Evolutionary conservation across 2,329 filamentous ascomycete genomes (phyloP).

Genomic region (Phyllosticta capitalensis): DNA sequence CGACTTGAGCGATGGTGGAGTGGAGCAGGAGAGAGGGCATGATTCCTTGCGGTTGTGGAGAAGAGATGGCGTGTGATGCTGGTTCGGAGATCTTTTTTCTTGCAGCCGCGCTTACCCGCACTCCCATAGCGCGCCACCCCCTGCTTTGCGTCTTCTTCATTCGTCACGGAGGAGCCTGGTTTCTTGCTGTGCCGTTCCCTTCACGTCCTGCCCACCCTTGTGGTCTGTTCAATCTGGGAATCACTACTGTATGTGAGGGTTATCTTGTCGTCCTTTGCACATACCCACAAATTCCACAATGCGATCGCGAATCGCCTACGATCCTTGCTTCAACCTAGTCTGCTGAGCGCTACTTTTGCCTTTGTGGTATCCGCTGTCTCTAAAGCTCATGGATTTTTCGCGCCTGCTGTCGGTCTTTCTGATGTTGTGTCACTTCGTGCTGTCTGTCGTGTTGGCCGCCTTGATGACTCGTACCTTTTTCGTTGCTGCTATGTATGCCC

Average conservation of each 20-base stretch:
- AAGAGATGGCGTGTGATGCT: too few relatives aligned
- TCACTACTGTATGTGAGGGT: background rate
- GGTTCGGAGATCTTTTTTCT: background rate
- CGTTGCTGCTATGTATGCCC: background rate
- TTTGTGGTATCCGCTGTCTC: background rate
- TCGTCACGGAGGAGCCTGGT: background rate
- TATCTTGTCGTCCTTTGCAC: background rate
- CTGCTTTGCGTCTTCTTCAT: background rate
- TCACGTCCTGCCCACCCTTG: background rate
- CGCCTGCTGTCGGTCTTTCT: background rate
- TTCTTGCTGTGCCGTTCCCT: background rate
- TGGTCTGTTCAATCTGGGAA: background rate
- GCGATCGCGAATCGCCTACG: background rate
- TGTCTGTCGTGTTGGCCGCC: background rate
- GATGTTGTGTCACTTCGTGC: background rate
- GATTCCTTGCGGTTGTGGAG: background rate
- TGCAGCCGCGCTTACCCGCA: background rate
- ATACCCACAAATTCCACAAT: background rate
- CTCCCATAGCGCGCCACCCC: background rate
- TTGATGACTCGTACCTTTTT: background rate
- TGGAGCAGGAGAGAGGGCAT: background rate
- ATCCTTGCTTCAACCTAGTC: background rate
- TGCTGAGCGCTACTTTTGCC: background rate
- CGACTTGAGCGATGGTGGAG: too few relatives aligned
- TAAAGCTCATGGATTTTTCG: background rate